These are phyloP conservation scores for Geotrichum phurueaensis DNA, from an alignment of 1,139 yeast species.

Conservation along the genomic window DNA sequence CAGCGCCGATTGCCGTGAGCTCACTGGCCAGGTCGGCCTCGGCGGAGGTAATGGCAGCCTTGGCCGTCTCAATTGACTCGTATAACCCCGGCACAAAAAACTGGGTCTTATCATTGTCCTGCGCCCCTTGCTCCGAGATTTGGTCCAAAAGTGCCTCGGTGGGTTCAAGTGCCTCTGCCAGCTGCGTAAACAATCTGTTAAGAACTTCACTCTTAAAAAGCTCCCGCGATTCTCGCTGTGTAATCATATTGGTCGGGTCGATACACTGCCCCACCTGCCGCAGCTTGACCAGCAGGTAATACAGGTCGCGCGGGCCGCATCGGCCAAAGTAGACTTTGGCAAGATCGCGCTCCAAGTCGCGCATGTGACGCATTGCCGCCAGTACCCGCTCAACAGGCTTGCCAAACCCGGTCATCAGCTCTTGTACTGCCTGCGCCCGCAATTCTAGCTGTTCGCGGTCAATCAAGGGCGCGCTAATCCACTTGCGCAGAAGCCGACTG, in stretches of 20 bases:
- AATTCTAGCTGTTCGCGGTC: conserved; percentile 48
- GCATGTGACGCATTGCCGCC: conserved; percentile 42
- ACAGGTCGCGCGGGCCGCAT: conserved; percentile 61
- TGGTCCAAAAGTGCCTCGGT: conserved; percentile 42
- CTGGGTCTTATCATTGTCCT: conserved; percentile 44
- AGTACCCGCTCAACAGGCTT: conserved; percentile 45
- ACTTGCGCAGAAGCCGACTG: conserved; percentile 52
- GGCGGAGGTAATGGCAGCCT: conserved; percentile 16
- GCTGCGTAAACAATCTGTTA: conserved; percentile 30
- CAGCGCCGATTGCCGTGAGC: conserved; percentile 42
- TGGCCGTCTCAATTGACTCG: conserved; percentile 33
- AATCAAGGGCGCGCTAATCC: conserved; percentile 72
- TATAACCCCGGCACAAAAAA: conserved; percentile 37
- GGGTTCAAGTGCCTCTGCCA: conserved; percentile 23
- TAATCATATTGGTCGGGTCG: not conserved
- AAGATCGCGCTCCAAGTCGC: conserved; percentile 65
- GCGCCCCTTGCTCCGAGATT: conserved; percentile 54
- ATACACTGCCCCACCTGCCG: conserved; percentile 18
- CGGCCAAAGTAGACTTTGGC: conserved; percentile 62
- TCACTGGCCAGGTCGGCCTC: conserved; percentile 33
- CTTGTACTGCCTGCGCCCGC: conserved; percentile 60
- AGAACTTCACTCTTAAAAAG: conserved; percentile 31
- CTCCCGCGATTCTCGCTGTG: not conserved
- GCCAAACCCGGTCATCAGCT: conserved; percentile 39
- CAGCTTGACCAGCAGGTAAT: conserved; percentile 45